These are phyloP conservation scores for Uronychia setigera DNA, from an alignment of 73 alveolate species.

Conservation along the genomic window DNA sequence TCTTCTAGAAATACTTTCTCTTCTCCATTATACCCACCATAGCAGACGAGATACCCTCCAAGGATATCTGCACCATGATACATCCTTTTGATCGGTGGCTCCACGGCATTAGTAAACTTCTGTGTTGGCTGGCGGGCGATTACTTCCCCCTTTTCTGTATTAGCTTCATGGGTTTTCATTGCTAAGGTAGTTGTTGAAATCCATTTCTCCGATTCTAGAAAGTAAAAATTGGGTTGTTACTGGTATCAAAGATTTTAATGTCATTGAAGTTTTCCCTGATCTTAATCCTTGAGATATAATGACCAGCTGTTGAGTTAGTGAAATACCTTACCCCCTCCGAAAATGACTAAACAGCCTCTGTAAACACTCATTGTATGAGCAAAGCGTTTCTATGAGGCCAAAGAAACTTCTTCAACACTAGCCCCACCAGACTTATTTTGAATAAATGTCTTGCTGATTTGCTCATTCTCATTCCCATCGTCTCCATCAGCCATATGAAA, in stretches of 20 bases:
- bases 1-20: constrained; percentile 26
- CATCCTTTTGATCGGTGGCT: constrained; percentile 41
- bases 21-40: constrained; percentile 38
- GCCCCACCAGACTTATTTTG: not conserved
- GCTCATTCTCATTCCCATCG: not conserved
- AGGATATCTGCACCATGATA: constrained; percentile 27
- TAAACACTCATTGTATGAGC: constrained; percentile 22
- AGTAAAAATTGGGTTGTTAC: not conserved
- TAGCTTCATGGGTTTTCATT: not conserved
- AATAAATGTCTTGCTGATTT: not conserved
- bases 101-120: constrained; percentile 1
- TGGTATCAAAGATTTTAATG: not conserved
- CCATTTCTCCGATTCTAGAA: not conserved
- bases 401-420: not conserved
- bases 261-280: constrained; percentile 38
- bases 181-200: not conserved
- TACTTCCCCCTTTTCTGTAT: not conserved
- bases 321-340: constrained; percentile 18
- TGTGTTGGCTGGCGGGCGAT: not conserved
- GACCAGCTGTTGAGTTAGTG: not conserved
- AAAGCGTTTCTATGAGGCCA: not conserved
- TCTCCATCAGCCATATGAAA: not conserved
- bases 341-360: constrained; percentile 9
- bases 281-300: constrained; percentile 21
- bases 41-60: constrained; percentile 18